Evolutionary conservation across 140 eudicot species (phyloP).

Genomic region (Cichorium intybus): DNA sequence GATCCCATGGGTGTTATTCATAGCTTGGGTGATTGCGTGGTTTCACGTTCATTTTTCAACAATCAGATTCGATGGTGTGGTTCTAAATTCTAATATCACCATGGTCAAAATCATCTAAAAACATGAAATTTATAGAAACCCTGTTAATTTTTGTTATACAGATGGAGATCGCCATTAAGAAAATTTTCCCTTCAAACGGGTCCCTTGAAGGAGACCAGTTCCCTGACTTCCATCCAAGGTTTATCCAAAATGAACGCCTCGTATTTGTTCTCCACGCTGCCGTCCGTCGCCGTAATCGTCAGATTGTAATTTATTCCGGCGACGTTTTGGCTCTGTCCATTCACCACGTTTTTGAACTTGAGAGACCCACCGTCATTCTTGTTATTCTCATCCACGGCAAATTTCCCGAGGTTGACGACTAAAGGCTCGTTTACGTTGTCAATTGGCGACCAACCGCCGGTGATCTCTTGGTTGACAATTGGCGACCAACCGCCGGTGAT

Average conservation of each 20-base stretch:
- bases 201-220: conserved; percentile 33
- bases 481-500: too few species aligned
- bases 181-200: conserved; percentile 8
- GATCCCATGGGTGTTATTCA: too few species aligned
- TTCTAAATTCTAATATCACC: too few species aligned
- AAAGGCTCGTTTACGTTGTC: not conserved
- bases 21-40: too few species aligned
- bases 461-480: too few species aligned
- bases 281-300: conserved; percentile 34
- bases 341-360: conserved; percentile 9
- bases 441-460: not conserved
- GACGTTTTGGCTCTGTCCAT: conserved; percentile 38
- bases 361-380: conserved; percentile 10
- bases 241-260: conserved; percentile 34
- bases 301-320: conserved; percentile 45
- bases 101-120: too few species aligned
- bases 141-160: not conserved
- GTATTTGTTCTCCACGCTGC: conserved; percentile 13
- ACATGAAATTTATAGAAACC: too few species aligned
- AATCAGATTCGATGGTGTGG: too few species aligned
- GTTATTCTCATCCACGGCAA: conserved; percentile 46
- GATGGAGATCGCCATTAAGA: not conserved
- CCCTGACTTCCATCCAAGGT: conserved; percentile 35
- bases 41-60: too few species aligned
- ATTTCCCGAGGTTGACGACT: not conserved